Evolutionary conservation across 2,329 filamentous ascomycete genomes (phyloP).

Genomic region (Talaromyces sp.): DNA sequence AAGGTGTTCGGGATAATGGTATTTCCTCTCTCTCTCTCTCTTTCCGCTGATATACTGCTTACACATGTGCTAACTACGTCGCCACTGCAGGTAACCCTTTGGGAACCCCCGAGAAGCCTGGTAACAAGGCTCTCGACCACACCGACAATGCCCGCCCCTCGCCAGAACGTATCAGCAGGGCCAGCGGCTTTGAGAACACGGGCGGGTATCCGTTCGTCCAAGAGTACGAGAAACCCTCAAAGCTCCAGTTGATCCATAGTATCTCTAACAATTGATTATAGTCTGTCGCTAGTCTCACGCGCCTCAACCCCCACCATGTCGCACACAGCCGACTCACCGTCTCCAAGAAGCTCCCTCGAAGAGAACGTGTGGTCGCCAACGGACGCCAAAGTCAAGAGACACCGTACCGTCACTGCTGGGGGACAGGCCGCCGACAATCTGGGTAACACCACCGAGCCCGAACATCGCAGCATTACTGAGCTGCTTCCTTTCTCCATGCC

Average conservation of each 20-base stretch:
- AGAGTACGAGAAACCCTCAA: slow-evolving; percentile 10
- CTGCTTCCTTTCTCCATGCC: slow-evolving; percentile 8
- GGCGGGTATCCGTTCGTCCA: slow-evolving; percentile 5
- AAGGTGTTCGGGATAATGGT: slow-evolving; percentile 3
- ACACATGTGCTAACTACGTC: background rate
- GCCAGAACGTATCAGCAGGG: background rate
- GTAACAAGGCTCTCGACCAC: slow-evolving; percentile 1
- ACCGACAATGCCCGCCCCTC: background rate
- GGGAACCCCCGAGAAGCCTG: background rate
- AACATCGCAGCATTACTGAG: slow-evolving; percentile 9
- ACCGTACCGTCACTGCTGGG: background rate
- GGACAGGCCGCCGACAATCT: background rate
- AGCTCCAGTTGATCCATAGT: slow-evolving; percentile 1
- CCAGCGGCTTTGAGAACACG: slow-evolving; percentile 5
- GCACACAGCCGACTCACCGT: slow-evolving; percentile 4
- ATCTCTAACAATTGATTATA: slow-evolving; percentile 10
- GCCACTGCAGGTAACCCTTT: background rate
- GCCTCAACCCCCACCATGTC: slow-evolving; percentile 7
- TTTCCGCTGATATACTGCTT: background rate
- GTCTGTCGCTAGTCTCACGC: slow-evolving; percentile 8
- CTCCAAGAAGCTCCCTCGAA: slow-evolving; percentile 9
- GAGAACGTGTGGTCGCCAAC: slow-evolving; percentile 5
- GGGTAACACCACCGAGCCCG: background rate
- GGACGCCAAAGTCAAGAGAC: background rate
- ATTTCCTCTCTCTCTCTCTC: background rate